Evolutionary conservation across 768 basidiomycete species (phyloP), one percentile per base, ranked within the genome.

Genomic region (Boletellus ananiceps): DNA sequence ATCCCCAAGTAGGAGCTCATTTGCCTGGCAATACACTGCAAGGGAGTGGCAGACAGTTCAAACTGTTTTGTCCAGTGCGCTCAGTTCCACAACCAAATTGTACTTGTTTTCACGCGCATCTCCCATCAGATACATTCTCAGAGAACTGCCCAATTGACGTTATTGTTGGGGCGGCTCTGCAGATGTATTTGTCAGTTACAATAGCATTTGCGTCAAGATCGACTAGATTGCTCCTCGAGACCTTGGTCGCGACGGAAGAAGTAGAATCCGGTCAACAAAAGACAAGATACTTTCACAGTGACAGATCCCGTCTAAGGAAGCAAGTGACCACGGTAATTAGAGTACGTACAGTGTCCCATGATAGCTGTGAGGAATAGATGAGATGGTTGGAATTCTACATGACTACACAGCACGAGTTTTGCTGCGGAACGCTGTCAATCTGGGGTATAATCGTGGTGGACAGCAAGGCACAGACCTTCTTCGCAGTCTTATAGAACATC

Each of bases 401-500:
- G 68, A 95, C 73, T 53, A 89, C 76, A 64, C 93, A 96, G 72
- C 94, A 97, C 21, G 88, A 88, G 71, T 96, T 96, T 90, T 95
- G 92, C 90, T 93, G 64, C 32, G 49, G n/a, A 15, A 39, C 37
- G 4, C 35, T 14, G 49, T 62, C 47, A 60, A 54, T 40, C 35
- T 23, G 7, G 8, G 33, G 33, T 19, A 16, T 51, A 19, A 46
- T 21, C 15, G 50, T 41, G 27, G 45, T 25, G 13, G 5, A 39
- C 13, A 21, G 9, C 16, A 16, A 43, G 16, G 11, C 3, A 61
- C 78, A 44, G 47, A 93, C 94, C 87, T 94, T 95, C 87, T 97
- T 98, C 2, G 95, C 93, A 8, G 94, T 96, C 86, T 97, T 96
- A 76, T 97, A 98, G 67, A 99, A 99, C 86, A 91, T 88, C 83